Evolutionary conservation across 306 rosid species (phyloP).

Genomic region (Gleditsia sinensis): DNA sequence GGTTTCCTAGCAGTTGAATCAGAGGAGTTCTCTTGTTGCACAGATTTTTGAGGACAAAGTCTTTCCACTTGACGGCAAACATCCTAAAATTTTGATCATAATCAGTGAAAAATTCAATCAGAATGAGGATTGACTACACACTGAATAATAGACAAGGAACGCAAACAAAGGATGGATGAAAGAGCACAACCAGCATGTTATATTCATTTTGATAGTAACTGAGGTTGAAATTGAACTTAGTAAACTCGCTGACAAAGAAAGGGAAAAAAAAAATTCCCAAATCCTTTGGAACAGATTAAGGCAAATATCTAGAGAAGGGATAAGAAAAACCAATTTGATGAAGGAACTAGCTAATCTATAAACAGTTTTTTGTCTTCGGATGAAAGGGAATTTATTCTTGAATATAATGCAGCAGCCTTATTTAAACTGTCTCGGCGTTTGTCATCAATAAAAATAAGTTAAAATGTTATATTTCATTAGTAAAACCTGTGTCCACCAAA

Average conservation of each 20-base stretch:
- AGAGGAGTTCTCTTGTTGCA: constrained; percentile 34
- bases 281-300: neutral
- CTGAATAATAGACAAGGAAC: too few relatives aligned
- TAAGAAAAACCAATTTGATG: neutral
- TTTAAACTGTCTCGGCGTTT: too few relatives aligned
- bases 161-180: too few relatives aligned
- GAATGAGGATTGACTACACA: too few relatives aligned
- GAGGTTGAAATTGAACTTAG: too few relatives aligned
- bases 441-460: constrained; percentile 17
- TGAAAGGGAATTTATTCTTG: too few relatives aligned
- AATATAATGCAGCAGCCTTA: too few relatives aligned
- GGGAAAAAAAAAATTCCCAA: too few relatives aligned
- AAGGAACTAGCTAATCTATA: neutral
- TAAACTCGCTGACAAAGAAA: too few relatives aligned
- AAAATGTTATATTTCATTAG: neutral
- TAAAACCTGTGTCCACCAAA: constrained; percentile 8
- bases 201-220: too few relatives aligned
- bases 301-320: constrained; percentile 14
- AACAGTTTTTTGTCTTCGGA: too few relatives aligned
- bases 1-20: constrained; percentile 30
- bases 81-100: constrained; percentile 45
- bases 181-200: too few relatives aligned
- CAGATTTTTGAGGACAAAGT: constrained; percentile 35
- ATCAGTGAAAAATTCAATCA: constrained; percentile 19
- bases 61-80: constrained; percentile 38